A percentile compares a stretch with the other conserved stretches of the same genome.
These are phyloP conservation scores for Gonium pectorale DNA, from an alignment of 139 green algal species.

Conservation along the genomic window DNA sequence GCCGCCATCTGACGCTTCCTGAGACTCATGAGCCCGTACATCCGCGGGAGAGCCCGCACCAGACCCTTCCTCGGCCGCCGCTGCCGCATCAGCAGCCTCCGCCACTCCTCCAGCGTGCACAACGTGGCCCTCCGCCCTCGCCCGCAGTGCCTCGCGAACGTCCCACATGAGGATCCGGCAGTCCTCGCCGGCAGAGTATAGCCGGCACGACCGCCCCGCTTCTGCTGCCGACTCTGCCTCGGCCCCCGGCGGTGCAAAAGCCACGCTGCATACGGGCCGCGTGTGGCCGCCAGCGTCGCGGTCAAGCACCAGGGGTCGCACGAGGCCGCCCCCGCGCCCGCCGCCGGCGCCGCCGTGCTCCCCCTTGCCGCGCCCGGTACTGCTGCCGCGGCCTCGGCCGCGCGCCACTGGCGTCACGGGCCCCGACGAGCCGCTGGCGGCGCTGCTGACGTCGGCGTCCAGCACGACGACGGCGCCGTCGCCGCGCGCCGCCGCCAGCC, in stretches of 20 bases:
- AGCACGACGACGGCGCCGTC: slow-evolving; percentile 64
- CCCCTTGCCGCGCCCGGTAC: not conserved
- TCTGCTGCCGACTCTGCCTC: not conserved
- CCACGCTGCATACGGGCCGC: slow-evolving; percentile 9
- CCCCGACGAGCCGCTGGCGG: slow-evolving; percentile 19
- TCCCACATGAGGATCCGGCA: slow-evolving; percentile 38
- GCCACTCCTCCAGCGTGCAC: too few species aligned
- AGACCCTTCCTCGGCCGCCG: not conserved
- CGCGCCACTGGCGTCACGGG: slow-evolving; percentile 15
- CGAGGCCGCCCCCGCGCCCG: not conserved
- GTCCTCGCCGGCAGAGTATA: slow-evolving; percentile 44
- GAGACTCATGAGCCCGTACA: too few species aligned
- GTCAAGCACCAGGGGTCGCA: slow-evolving; percentile 23
- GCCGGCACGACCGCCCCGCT: not conserved
- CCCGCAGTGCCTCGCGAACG: not conserved
- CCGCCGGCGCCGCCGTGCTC: not conserved
- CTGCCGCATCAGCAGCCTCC: too few species aligned
- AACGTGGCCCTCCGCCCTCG: not conserved
- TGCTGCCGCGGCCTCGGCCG: not conserved
- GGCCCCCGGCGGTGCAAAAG: not conserved
- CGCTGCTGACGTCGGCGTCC: slow-evolving; percentile 44
- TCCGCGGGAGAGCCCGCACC: too few species aligned
- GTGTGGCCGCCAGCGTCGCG: slow-evolving; percentile 11
- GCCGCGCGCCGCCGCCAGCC: slow-evolving; percentile 59
- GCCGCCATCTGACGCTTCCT: not conserved